phyloP scores from a whole-genome alignment of 495 filamentous ascomycete genomes.

The Xylaria flabelliformis region DNA sequence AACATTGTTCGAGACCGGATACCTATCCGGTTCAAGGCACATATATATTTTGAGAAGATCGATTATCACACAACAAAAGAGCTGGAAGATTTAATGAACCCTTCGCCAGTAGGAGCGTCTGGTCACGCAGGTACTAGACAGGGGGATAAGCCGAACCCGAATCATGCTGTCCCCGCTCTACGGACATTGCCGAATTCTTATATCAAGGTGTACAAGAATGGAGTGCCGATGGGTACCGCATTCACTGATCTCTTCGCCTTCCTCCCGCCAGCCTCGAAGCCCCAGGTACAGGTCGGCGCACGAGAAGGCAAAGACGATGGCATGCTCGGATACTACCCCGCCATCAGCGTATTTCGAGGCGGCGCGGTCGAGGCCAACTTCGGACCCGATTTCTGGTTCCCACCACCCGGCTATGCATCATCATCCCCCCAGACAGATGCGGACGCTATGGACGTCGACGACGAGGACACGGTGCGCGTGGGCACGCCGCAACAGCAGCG shows the following conservation, averaged over 20 bases:
- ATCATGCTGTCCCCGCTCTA: slow-evolving; percentile 72
- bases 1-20: slow-evolving; percentile 95
- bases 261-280: slow-evolving; percentile 86
- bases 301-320: slow-evolving; percentile 89
- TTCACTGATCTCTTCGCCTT: slow-evolving; percentile 92
- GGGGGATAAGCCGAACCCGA: slow-evolving; percentile 66
- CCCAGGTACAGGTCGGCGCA: slow-evolving; percentile 73
- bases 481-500: slow-evolving; percentile 9
- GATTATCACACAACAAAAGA: slow-evolving; percentile 90
- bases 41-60: slow-evolving; percentile 93
- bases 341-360: slow-evolving; percentile 88
- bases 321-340: slow-evolving; percentile 92
- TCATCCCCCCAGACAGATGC: slow-evolving; percentile 45
- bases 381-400: slow-evolving; percentile 87
- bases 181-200: slow-evolving; percentile 85
- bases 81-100: slow-evolving; percentile 84
- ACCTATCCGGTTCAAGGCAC: slow-evolving; percentile 89
- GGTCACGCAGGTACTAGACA: slow-evolving; percentile 43
- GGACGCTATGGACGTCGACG: slow-evolving; percentile 55
- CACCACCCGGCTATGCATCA: slow-evolving; percentile 62
- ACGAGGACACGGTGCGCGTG: slow-evolving; percentile 37
- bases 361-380: slow-evolving; percentile 93
- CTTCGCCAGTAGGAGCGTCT: slow-evolving; percentile 62
- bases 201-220: slow-evolving; percentile 93
- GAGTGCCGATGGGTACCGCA: slow-evolving; percentile 80